Percentiles rank a stretch among this genome's conserved stretches.
Conservation (phyloP, 192 early-diverging fungal species). For the Entomortierella parvispora region DNA sequence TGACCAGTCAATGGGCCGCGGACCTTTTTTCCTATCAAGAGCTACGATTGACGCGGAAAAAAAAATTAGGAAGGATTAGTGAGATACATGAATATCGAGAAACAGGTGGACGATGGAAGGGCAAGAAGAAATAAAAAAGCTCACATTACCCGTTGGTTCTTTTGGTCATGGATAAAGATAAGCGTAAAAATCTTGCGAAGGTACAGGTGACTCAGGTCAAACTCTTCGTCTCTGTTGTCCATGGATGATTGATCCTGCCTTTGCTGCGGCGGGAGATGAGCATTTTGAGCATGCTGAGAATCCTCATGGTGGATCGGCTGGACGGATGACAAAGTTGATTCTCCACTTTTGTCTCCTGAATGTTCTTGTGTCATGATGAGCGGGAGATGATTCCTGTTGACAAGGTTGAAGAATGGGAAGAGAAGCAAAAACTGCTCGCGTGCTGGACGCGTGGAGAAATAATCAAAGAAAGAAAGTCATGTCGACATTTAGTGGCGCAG, state of each 20-base stretch:
- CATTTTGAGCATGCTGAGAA: neutral
- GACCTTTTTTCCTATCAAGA: conserved; percentile 29
- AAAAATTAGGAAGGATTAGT: neutral
- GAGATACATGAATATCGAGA: neutral
- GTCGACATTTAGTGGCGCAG: too few relatives aligned
- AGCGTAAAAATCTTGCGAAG: conserved; percentile 40
- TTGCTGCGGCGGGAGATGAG: neutral
- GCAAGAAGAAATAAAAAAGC: neutral
- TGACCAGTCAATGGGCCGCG: conserved; percentile 34
- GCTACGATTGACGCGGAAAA: neutral
- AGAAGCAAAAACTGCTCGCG: too few relatives aligned
- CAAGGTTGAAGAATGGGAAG: too few relatives aligned
- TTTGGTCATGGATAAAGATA: conserved; percentile 40
- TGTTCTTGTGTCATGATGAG: too few relatives aligned
- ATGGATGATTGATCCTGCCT: neutral
- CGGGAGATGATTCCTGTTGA: too few relatives aligned
- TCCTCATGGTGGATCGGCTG: too few relatives aligned
- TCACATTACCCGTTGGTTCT: conserved; percentile 21
- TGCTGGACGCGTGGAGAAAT: too few relatives aligned
- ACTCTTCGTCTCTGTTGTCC: conserved; percentile 6
- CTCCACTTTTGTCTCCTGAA: too few relatives aligned
- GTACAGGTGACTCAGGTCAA: conserved; percentile 9
- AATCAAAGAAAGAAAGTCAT: too few relatives aligned
- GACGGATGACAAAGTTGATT: too few relatives aligned
- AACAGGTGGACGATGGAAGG: neutral